Evolutionary conservation across 768 basidiomycete species (phyloP), one percentile per base, ranked within the genome.

Genomic region (Suillus weaverae): DNA sequence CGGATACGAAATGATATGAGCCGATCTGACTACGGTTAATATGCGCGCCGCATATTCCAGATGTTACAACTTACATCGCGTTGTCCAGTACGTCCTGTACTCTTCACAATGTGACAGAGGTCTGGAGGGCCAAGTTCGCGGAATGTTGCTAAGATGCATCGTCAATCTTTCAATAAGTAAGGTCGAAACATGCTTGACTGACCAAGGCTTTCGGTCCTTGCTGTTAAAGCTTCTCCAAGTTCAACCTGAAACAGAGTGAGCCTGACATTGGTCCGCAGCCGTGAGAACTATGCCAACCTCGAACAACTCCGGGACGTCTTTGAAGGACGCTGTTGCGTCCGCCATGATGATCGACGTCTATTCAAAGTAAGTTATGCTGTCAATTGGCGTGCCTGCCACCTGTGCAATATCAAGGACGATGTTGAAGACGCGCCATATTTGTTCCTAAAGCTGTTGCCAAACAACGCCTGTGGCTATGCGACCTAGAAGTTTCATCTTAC

Each of bases 51-150:
- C 50, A 60, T 51, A 62, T 39, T 48, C 62, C 38, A 53, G 36
- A 56, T 66, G 41, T 1, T 43, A 33, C 56, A 7, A 84, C 91
- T 70, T 67, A 96, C 96, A 77, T 99, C 96, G 74, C 93, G 91
- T 68, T 90, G 87, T 1, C 91, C 94, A 55, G 87, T 82, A 65
- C 87, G 84, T 8, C 95, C 94, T 0, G 90, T 92, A 56, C 88
- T 94, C 78, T 99, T 99, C 65, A 97, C 87, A 60, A 97, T 92
- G 80, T 99, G 95, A 70, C 94, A 96, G 46, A 99, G 80, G 77
- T 99, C 97, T 7, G 97, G 97, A 0, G 97, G 97, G 14, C 97
- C 97, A 20, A 99, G 89, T 80, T 99, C 97, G 41, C 96, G 86
- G 79, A 99, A 99, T 13, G 94, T 90, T 7, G 94, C 97, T 99